Evolutionary conservation across 2,329 filamentous ascomycete genomes (phyloP), one percentile per base, ranked within the genome.

Genomic region (Zymoseptoria passerinii): DNA sequence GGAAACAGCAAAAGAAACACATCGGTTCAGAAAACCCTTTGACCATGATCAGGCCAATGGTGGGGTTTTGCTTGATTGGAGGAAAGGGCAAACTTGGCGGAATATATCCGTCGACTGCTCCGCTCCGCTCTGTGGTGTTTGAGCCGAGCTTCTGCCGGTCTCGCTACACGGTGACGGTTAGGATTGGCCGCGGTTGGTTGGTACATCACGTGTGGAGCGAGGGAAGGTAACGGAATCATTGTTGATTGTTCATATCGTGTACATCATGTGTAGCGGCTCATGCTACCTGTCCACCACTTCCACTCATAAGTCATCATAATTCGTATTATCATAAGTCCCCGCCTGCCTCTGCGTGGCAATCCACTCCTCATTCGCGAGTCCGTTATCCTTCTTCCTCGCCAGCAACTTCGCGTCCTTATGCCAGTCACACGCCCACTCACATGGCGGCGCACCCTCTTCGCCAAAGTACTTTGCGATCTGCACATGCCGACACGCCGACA

Each of bases 391-490:
- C 63, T 69, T 69, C 68, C 61, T 73, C n/a, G 71, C 72, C 65
- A 80, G 59, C 54, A 58, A 67, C 48, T 65, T 68, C 35, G 72
- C 63, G 67, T 78, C 76, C 65, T 79, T 80, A 58, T 75, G 75
- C 72, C 73, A 78, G 66, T 80, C 78, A 60, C 78, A 80, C 52
- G 78, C 78, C 70, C 70, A 79, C 20, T 77, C 73, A 63, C 78
- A 80, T 8, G 66, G 63, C 52, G 61, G 60, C 8, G 58, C 63
- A 6, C 44, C 58, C 9, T 54, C 55, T 52, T 92, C 89, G 1
- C 87, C 88, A 74, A 94, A 95, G 69, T 94, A 92, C 53, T 80
- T 80, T 63, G 83, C 86, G 57, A 95, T 90, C 23, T 86, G 72
- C 52, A 82, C 80, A 69, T 97, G 92, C 52, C 91, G 81, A 69